Base-by-base conservation (phyloP, 164 flowering plant genomes). In the Berberis thunbergii region DNA sequence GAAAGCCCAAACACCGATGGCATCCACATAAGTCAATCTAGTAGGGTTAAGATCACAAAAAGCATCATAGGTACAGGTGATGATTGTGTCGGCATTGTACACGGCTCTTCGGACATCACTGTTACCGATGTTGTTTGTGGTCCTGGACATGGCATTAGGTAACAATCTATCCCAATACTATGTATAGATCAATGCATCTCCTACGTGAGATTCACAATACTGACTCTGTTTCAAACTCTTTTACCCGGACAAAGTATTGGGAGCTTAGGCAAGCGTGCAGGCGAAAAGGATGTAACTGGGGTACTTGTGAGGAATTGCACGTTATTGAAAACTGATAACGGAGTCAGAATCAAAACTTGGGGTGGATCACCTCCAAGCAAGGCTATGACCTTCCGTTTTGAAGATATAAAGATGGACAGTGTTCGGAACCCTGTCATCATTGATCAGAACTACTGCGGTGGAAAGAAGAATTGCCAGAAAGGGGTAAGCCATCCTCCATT, bases 381-480 rank as follows among this genome's bases (percentile, higher is more conserved):
- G 26, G 26, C 26, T 26, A 26, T 64, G 7, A 55, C 43, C 45
- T 54, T 83, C 13, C 4, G 45, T 41, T 83, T 77, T 68, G n/a
- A 70, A 5, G 67, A 83, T 59, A 65, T 83, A 2, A 45, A 64
- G 45, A 76, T 83, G 80, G 11, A 71, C 54, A 63, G 75, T 13
- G 87, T 81, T 7, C 52, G 49, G 49, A 73, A 74, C 62, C 87
- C 85, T 4, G 78, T 83, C 67, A 67, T 81, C 70, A 74, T 81
- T 4, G 78, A 83, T 71, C 83, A 83, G 11, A 2, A 41, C 26
- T 26, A 26, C 26, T 26, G 26, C 26, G 26, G 26, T 26, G 26
- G 26, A 26, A 26, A 26, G 26, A 11, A 54, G 8, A 57, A 44
- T 2, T 62, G 62, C 45, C 49, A 42, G 3, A 13, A 13, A 8